Evolutionary conservation across 2,329 filamentous ascomycete species (phyloP).

Genomic region (Trichoderma guizhouense): DNA sequence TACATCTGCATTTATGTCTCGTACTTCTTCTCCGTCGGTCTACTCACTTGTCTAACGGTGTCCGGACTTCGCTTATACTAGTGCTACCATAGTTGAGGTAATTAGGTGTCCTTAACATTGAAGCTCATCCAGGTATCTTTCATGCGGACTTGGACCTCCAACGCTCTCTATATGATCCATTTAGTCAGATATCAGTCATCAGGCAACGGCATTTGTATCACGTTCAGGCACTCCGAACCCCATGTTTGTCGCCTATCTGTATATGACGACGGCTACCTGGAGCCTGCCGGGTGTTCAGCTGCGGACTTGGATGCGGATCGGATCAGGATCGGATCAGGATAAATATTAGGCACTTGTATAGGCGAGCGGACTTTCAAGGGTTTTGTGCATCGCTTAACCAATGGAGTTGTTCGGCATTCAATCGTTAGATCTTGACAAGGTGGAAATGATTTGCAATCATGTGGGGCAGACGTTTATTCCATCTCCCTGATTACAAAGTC

Average conservation of each 20-base stretch:
- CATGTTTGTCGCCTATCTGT: background rate
- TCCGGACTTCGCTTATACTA: background rate
- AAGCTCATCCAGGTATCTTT: background rate
- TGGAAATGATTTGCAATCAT: background rate
- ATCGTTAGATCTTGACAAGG: background rate
- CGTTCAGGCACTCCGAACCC: background rate
- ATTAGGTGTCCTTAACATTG: background rate
- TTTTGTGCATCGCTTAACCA: background rate
- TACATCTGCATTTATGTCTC: background rate
- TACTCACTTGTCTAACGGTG: background rate
- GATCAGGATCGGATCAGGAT: background rate
- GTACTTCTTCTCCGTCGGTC: background rate
- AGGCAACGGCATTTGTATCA: background rate
- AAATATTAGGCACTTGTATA: background rate
- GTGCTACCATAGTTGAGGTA: background rate
- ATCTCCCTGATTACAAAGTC: background rate
- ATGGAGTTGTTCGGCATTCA: background rate
- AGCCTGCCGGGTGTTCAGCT: background rate
- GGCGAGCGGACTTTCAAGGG: background rate
- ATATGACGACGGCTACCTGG: background rate
- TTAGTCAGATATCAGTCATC: background rate
- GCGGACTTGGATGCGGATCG: slow-evolving; percentile 1
- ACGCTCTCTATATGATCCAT: background rate
- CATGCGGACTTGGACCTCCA: background rate
- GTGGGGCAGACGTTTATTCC: background rate